A percentile compares a stretch with the other conserved stretches of the same genome.
These are phyloP conservation scores for Exobasidium cylindrosporum DNA, from an alignment of 1,284 basidiomycete genomes.

Conservation along the genomic window DNA sequence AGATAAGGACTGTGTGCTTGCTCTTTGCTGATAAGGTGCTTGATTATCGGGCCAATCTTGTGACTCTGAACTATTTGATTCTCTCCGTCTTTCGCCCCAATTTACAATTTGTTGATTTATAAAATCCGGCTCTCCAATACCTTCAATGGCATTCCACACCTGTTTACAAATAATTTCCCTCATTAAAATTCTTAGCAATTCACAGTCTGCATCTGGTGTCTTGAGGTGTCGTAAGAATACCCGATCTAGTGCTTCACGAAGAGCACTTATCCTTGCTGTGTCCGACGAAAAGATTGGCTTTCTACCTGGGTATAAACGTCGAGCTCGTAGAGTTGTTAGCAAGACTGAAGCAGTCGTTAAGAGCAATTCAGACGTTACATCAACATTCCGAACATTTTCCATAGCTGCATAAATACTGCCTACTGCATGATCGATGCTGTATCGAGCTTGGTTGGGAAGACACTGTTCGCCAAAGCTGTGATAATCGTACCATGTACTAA, in stretches of 20 bases:
- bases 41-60: not conserved
- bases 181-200: constrained; percentile 32
- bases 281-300: constrained; percentile 5
- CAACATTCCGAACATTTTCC: constrained; percentile 27
- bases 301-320: constrained; percentile 1
- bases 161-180: constrained; percentile 43
- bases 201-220: constrained; percentile 27
- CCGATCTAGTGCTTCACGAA: constrained; percentile 34
- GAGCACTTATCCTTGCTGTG: constrained; percentile 25
- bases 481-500: constrained; percentile 42
- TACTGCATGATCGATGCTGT: constrained; percentile 35
- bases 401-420: constrained; percentile 31
- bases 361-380: constrained; percentile 36
- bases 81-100: constrained; percentile 22
- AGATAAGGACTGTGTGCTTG: not conserved
- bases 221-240: constrained; percentile 36
- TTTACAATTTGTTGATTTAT: constrained; percentile 44
- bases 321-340: constrained; percentile 30
- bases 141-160: constrained; percentile 40
- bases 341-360: constrained; percentile 41
- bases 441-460: constrained; percentile 34
- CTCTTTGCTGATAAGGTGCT: not conserved
- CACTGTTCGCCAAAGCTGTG: constrained; percentile 39
- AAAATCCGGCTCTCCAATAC: constrained; percentile 43
- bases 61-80: not conserved